A percentile compares a stretch with the other conserved stretches of the same genome.
These are phyloP conservation scores for Pichia insulana DNA, from an alignment of 805 yeast genomes.

Conservation along the genomic window DNA sequence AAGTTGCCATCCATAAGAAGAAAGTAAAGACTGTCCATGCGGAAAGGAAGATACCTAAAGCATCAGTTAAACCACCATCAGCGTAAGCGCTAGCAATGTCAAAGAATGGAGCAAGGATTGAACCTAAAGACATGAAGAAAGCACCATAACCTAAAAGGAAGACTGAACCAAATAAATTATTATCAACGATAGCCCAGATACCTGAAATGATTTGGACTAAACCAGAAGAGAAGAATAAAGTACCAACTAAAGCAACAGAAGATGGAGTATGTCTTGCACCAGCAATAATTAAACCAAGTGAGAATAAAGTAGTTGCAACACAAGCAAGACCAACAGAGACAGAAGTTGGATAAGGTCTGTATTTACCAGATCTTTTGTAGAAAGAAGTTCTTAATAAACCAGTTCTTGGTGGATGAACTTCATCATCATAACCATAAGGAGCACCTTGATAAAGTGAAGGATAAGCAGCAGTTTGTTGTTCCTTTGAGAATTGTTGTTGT, in stretches of 20 bases:
- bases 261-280: conserved; percentile 36
- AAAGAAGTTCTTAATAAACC: conserved; percentile 34
- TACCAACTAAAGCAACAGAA: conserved; percentile 35
- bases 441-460: conserved; percentile 7
- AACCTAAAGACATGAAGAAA: conserved; percentile 40
- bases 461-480: conserved; percentile 7
- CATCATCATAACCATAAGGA: conserved; percentile 15
- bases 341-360: conserved; percentile 40
- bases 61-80: conserved; percentile 29
- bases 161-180: conserved; percentile 41
- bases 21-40: conserved; percentile 42
- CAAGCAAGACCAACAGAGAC: conserved; percentile 42
- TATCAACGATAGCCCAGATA: conserved; percentile 40
- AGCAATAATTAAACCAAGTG: conserved; percentile 35
- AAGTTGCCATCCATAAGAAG: conserved; percentile 33
- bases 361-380: conserved; percentile 32
- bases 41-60: conserved; percentile 36
- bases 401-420: conserved; percentile 33
- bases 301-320: conserved; percentile 39
- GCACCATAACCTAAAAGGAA: conserved; percentile 39
- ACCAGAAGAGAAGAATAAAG: conserved; percentile 41
- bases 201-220: conserved; percentile 41
- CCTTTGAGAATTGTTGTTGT: conserved; percentile 11
- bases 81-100: conserved; percentile 35
- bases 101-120: conserved; percentile 33